Base-by-base conservation (phyloP, 768 basidiomycete species). In the Amanita inopinata region DNA sequence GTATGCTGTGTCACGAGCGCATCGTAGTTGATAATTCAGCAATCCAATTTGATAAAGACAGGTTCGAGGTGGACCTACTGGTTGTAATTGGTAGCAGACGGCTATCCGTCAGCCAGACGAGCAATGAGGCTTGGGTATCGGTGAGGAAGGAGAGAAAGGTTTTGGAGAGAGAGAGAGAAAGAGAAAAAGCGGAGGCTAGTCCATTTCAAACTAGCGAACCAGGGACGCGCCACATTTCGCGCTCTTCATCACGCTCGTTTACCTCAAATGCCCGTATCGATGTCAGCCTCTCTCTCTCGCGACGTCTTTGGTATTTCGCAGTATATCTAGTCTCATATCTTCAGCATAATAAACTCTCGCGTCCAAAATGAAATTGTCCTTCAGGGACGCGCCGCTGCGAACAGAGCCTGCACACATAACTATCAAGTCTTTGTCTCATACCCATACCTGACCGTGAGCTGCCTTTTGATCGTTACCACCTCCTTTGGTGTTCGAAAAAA, bases 71-170 rank as follows among this genome's bases (percentile, higher is more conserved):
- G n/a, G n/a, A n/a, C n/a, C n/a, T n/a, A n/a, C n/a, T n/a, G n/a
- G n/a, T n/a, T n/a, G n/a, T n/a, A 37, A 22, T 22, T 25, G 22
- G 18, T 19, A 11, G 7, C 17, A n/a, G 18, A 19, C 5, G 42
- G n/a, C 35, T 27, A 34, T 36, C 42, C 33, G 42, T 18, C 17
- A 33, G 42, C 42, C 34, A 36, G 27, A 7, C 42, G 27, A 34
- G 36, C 42, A 20, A 24, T 25, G 17, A 28, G 15, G 42, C 7
- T n/a, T 14, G 25, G 32, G 33, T 27, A 28, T 25, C 33, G 27
- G 23, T 15, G 33, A 43, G 25, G 20, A 22, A 18, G 5, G 35
- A 34, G 42, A 22, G 15, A 36, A 43, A 36, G 34, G 34, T 30
- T 18, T 36, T n/a, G 27, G 27, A 28, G 27, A 20, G 32, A 31